Base-by-base conservation (phyloP, 148 eudicot species). In the Limonium bicolor region DNA sequence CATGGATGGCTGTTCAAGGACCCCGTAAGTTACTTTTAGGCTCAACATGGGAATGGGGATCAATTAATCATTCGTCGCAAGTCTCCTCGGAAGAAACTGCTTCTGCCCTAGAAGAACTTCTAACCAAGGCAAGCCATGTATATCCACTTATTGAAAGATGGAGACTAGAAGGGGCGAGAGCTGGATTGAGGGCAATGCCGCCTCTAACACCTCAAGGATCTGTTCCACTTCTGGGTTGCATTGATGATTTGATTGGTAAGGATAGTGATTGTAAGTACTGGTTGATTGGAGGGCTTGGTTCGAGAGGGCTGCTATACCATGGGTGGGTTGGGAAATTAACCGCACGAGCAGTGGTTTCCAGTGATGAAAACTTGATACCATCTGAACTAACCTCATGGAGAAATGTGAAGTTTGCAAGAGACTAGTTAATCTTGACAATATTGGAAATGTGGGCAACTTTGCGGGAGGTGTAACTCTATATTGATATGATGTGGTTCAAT, bases 41-140 rank as follows among this genome's bases (percentile, higher is more conserved):
- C 20, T 74, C 99, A n/a, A 92, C 97, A 47, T 90, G 97, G 97
- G 85, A 90, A 36, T 90, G 97, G 97, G 80, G 64, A 15, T 90
- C 97, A 1, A 66, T 53, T 23, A 78, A 92, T 60, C 67, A 64
- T 63, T 78, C 86, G 21, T 63, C 73, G 11, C n/a, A 26, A 12
- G 95, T 78, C 50, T 48, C 80, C 22, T 11, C 24, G 11, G 86
- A 73, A 49, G 95, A 85, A 73, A 73, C 88, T 40, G 66, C 80
- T 21, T 64, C 56, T 53, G 69, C 88, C 25, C 54, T 81, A n/a
- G 39, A 74, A 59, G 76, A 75, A 51, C 88, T 92, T 55, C 61
- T 92, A n/a, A 88, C 77, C 15, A 92, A 92, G 63, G 88, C 94
- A 36, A 59, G 48, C 28, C 46, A 63, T 2, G 59, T 85, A 20